Percentiles rank a stretch among this genome's conserved stretches.
Conservation (phyloP, 495 filamentous ascomycete genomes). For the Emericellopsis terricola region DNA sequence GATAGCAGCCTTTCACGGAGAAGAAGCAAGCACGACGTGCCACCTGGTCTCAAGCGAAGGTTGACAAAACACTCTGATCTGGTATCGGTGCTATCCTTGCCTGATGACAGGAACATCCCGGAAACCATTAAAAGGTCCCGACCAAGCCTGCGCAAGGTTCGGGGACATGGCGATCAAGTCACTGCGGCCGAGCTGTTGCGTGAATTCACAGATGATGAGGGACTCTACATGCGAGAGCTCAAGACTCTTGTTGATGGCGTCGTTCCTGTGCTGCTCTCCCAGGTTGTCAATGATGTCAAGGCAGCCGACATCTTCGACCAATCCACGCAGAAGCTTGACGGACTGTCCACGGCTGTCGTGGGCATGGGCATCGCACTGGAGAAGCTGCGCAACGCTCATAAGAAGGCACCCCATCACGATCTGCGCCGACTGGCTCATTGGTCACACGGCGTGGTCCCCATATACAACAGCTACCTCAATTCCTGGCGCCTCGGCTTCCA, state of each 20-base stretch:
- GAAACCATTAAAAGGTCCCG: conserved; percentile 37
- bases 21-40: conserved; percentile 18
- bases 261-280: conserved; percentile 76
- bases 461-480: conserved; percentile 77
- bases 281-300: conserved; percentile 55
- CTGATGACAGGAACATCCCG: conserved; percentile 35
- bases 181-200: conserved; percentile 58
- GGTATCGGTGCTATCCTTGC: conserved; percentile 74
- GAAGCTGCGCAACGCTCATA: conserved; percentile 62
- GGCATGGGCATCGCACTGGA: conserved; percentile 89
- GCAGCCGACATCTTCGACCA: conserved; percentile 47
- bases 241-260: conserved; percentile 91
- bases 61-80: conserved; percentile 87
- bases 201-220: conserved; percentile 70
- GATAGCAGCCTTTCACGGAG: conserved; percentile 10
- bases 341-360: conserved; percentile 68
- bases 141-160: conserved; percentile 51
- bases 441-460: conserved; percentile 55
- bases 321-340: conserved; percentile 13
- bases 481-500: conserved; percentile 92
- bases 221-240: conserved; percentile 81
- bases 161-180: conserved; percentile 43
- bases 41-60: conserved; percentile 41
- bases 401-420: conserved; percentile 53
- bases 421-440: conserved; percentile 53